Conservation (phyloP, 495 filamentous ascomycete genomes). For the Podospora didyma region DNA sequence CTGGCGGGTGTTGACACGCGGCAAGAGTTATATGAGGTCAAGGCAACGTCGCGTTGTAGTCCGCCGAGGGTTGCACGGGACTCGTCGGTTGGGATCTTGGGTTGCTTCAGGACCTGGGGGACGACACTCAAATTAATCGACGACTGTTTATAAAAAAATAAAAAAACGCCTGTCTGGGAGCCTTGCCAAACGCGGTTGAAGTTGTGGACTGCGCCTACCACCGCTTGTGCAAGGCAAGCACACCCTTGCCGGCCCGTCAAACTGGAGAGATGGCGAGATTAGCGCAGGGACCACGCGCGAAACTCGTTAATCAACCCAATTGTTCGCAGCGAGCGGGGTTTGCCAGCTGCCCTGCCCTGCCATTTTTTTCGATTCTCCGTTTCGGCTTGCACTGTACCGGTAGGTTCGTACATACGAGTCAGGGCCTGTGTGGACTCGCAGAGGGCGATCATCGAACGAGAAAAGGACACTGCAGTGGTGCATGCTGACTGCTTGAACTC, state of each 20-base stretch:
- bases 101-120: too few species aligned
- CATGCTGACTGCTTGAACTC: too few species aligned
- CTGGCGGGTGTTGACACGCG: constrained; percentile 12
- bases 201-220: not conserved
- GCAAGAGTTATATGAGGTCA: not conserved
- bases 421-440: too few species aligned
- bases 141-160: too few species aligned
- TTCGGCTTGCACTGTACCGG: too few species aligned
- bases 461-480: too few species aligned
- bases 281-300: constrained; percentile 15
- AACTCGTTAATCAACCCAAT: constrained; percentile 5
- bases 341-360: not conserved
- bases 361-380: too few species aligned
- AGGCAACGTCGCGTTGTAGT: not conserved
- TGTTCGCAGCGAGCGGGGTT: not conserved
- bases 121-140: not conserved
- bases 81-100: not conserved
- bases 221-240: not conserved
- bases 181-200: too few species aligned
- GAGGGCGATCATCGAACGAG: too few species aligned
- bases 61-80: not conserved
- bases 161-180: too few species aligned
- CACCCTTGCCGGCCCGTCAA: not conserved
- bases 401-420: too few species aligned
- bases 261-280: constrained; percentile 8